phyloP scores from a whole-genome alignment of 2,329 filamentous ascomycete genomes.

The Ceratocystis huliohia region DNA sequence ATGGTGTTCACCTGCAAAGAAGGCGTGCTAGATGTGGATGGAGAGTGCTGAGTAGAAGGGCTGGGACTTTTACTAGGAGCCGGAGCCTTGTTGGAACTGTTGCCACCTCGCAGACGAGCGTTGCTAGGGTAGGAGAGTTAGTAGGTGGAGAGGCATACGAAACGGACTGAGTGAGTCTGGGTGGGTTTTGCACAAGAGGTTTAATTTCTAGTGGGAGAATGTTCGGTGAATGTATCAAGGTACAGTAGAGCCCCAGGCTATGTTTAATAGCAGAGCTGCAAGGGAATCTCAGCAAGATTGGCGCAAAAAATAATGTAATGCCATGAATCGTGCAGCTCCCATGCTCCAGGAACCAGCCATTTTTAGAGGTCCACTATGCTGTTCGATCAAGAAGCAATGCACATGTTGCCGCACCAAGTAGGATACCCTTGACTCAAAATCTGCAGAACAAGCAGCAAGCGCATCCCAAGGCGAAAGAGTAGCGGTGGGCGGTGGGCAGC shows the following conservation, averaged over 20 bases:
- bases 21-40: constrained; percentile 18
- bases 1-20: constrained; percentile 15
- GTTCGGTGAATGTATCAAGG: background rate
- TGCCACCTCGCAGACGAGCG: constrained; percentile 21
- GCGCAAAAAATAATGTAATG: background rate
- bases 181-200: background rate
- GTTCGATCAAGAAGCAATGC: background rate
- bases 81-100: constrained; percentile 31
- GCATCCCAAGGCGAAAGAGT: background rate
- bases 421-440: constrained; percentile 11
- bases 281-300: background rate
- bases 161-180: background rate
- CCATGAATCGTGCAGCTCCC: background rate
- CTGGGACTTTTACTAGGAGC: constrained; percentile 42
- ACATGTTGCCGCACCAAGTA: background rate
- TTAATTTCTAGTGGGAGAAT: background rate
- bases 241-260: no score
- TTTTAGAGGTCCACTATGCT: background rate
- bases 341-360: constrained; percentile 4
- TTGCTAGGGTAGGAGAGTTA: constrained; percentile 27
- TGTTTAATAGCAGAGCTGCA: background rate
- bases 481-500: background rate
- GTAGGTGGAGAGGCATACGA: background rate
- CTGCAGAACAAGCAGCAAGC: background rate
- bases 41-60: constrained; percentile 36